Evolutionary conservation across 2,329 filamentous ascomycete genomes (phyloP), one percentile per base, ranked within the genome.

Genomic region (Rutstroemia sp.): DNA sequence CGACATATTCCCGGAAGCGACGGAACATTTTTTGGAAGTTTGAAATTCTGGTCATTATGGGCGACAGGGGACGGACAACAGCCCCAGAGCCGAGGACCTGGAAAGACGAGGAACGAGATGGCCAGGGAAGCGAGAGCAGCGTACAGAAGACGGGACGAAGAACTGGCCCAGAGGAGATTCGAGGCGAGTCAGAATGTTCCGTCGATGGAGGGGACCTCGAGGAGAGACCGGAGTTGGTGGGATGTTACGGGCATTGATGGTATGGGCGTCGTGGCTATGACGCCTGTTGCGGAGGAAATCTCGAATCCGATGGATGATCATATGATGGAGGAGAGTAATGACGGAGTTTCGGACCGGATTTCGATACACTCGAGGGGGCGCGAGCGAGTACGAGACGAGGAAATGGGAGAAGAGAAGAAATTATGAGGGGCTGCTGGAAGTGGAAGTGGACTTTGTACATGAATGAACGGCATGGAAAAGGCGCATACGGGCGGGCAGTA

Each of bases 21-120:
- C 39, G 73, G 74, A 37, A 63, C 51, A 3, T 71, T 72, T 50
- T 69, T 64, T 58, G 64, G 61, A 12, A 69, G 67, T 58, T 58
- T 72, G 19, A 68, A 66, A 25, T 70, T 72, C 46, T 69, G 67
- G 65, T 59, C 61, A 2, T 23, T 55, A 9, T 51, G 64, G 57
- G 38, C 67, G 66, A 58, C 57, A 52, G 23, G 58, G 58, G 10
- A 51, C 57, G 6, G 59, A 58, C 9, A 49, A 68, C 64, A 54
- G 66, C 67, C 2, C 70, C 72, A 57, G 16, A 19, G 71, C 5
- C 60, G 48, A 53, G 63, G 72, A 64, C 67, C 66, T 0, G 78
- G 79, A 12, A 73, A 76, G 42, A 78, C 76, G 7, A 69, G 76
- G 50, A 78, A 81, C 58, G 78, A 82, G 63, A 75, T 79, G 74